phyloP scores from a whole-genome alignment of 805 yeast species.

The Pichia nanzhaoensis region DNA sequence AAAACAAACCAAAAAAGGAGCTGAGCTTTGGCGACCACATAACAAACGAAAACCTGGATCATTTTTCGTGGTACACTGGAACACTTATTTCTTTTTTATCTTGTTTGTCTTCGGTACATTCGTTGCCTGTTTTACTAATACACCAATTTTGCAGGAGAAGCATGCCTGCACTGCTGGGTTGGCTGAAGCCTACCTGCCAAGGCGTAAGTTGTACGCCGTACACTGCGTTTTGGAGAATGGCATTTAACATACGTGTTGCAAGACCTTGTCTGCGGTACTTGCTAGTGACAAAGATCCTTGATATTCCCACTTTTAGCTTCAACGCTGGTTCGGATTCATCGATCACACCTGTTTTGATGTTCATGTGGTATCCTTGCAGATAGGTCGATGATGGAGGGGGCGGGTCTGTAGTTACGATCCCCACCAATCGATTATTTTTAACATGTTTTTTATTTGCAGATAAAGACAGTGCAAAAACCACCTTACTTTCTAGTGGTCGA shows the following conservation, averaged over 20 bases:
- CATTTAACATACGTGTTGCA: slow-evolving; percentile 38
- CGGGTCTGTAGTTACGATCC: slow-evolving; percentile 4
- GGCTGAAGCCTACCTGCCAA: slow-evolving; percentile 54
- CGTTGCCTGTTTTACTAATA: neutral
- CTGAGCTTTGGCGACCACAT: neutral
- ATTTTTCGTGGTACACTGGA: slow-evolving; percentile 7
- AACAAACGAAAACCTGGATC: neutral
- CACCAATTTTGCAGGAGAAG: slow-evolving; percentile 47
- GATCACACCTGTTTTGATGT: neutral
- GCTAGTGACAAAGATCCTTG: slow-evolving; percentile 39
- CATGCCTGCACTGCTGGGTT: slow-evolving; percentile 59
- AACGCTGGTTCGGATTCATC: neutral
- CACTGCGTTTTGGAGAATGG: slow-evolving; percentile 37
- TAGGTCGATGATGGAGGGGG: neutral
- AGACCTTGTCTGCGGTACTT: slow-evolving; percentile 42
- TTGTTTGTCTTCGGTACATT: neutral
- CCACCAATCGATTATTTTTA: neutral
- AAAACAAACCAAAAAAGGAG: neutral
- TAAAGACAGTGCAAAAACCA: neutral
- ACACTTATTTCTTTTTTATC: neutral
- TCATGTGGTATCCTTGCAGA: slow-evolving; percentile 3
- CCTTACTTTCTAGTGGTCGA: neutral
- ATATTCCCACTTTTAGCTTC: slow-evolving; percentile 35
- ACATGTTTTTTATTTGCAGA: neutral
- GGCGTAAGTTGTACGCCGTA: slow-evolving; percentile 40